Evolutionary conservation across 2,329 filamentous ascomycete species (phyloP).

Genomic region (Fusarium bulbicola): DNA sequence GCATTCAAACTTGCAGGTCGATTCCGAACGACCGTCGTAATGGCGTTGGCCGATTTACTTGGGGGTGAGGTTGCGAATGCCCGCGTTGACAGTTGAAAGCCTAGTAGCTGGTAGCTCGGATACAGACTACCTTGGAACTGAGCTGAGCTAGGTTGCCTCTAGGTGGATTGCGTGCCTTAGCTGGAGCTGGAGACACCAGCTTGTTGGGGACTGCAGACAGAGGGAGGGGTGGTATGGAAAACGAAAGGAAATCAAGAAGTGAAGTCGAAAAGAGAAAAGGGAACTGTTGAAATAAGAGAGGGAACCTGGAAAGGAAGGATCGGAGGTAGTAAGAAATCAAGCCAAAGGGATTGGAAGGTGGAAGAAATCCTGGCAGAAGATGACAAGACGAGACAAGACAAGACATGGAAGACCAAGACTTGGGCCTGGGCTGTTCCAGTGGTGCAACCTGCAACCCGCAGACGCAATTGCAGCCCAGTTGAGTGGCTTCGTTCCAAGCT

Average conservation of each 20-base stretch:
- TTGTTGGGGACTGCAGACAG: slow-evolving; percentile 3
- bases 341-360: slow-evolving; percentile 22
- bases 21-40: slow-evolving; percentile 15
- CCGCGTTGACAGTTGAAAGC: slow-evolving; percentile 8
- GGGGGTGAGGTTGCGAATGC: slow-evolving; percentile 20
- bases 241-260: slow-evolving; percentile 18
- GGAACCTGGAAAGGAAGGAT: not conserved
- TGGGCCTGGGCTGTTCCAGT: slow-evolving; percentile 8
- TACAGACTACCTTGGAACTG: slow-evolving; percentile 6
- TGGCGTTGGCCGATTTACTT: slow-evolving; percentile 7
- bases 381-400: slow-evolving; percentile 15
- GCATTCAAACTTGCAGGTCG: slow-evolving; percentile 30
- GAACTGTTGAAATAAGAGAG: slow-evolving; percentile 7
- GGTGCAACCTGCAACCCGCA: slow-evolving; percentile 26
- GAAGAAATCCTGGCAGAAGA: slow-evolving; percentile 35
- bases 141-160: not conserved
- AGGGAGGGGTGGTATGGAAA: slow-evolving; percentile 17
- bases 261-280: slow-evolving; percentile 30
- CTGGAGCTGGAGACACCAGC: slow-evolving; percentile 15
- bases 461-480: slow-evolving; percentile 8
- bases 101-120: slow-evolving; percentile 9
- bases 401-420: not conserved
- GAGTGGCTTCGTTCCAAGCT: slow-evolving; percentile 30
- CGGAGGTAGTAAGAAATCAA: slow-evolving; percentile 6
- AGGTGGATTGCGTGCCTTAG: slow-evolving; percentile 1